These are phyloP conservation scores for Rutidosis leptorrhynchoides DNA, from an alignment of 129 eudicot species.

Conservation along the genomic window DNA sequence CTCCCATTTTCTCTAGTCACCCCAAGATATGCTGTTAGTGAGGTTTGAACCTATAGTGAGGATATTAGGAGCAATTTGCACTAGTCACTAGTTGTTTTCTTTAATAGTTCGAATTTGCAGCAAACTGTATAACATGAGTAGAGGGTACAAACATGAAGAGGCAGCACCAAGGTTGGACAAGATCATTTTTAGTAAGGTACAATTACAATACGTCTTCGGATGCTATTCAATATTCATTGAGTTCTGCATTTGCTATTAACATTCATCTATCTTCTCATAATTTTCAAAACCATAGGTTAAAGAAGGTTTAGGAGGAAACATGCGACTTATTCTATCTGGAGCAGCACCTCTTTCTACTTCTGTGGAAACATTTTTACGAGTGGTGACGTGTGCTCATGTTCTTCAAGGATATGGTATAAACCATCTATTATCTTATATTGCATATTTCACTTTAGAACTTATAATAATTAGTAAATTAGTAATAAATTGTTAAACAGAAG, in stretches of 20 bases:
- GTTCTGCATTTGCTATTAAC: conserved; percentile 1
- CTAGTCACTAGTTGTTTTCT: neutral
- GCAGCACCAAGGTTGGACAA: conserved; percentile 92
- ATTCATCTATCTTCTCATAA: neutral
- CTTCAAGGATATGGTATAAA: conserved; percentile 90
- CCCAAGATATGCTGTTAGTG: too few species aligned
- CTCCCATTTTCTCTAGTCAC: too few species aligned
- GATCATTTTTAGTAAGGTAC: conserved; percentile 84
- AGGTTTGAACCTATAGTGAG: neutral
- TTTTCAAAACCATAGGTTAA: conserved; percentile 51
- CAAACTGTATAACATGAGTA: conserved; percentile 72
- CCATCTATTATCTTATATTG: neutral
- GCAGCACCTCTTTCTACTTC: conserved; percentile 87
- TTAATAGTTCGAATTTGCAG: conserved; percentile 52
- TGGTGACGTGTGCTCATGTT: conserved; percentile 92
- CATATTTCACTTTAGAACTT: too few species aligned
- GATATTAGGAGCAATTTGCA: too few species aligned
- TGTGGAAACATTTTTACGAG: conserved; percentile 83
- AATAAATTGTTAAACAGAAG: too few species aligned
- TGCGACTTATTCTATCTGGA: conserved; percentile 84
- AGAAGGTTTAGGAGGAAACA: conserved; percentile 91
- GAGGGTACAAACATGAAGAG: conserved; percentile 70
- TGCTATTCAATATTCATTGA: neutral
- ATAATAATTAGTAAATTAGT: too few species aligned
- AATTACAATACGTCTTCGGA: neutral